Percentiles rank a stretch among this genome's conserved stretches.
phyloP scores from a whole-genome alignment of 2,329 filamentous ascomycete species.

The Tolypocladium album region DNA sequence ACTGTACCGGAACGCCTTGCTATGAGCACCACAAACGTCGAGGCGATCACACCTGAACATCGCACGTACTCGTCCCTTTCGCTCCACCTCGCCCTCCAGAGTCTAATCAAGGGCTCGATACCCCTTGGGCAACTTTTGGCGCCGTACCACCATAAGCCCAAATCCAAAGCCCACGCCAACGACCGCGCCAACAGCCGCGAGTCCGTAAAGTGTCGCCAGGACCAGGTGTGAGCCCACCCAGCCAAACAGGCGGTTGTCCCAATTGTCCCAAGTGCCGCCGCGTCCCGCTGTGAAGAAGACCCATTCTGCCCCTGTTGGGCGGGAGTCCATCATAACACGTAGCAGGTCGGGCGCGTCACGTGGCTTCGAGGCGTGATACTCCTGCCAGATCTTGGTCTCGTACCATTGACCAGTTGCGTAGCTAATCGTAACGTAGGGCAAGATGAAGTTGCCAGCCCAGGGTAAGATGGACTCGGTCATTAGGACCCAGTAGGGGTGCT shows the following conservation, averaged over 20 bases:
- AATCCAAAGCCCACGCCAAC: neutral
- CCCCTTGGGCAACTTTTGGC: neutral
- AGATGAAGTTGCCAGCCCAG: neutral
- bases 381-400: conserved; percentile 3
- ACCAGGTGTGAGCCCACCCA: conserved; percentile 2
- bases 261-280: conserved; percentile 4
- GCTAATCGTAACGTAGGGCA: conserved; percentile 3
- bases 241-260: conserved; percentile 2
- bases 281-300: conserved; percentile 3
- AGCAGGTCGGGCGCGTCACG: neutral
- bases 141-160: neutral
- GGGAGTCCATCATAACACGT: conserved; percentile 6
- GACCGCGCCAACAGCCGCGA: neutral
- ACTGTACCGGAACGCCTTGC: neutral
- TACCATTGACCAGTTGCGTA: conserved; percentile 4
- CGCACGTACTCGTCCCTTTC: neutral
- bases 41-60: neutral
- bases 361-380: conserved; percentile 2
- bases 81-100: neutral
- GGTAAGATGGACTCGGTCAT: conserved; percentile 1
- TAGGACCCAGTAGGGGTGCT: conserved; percentile 5
- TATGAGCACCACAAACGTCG: neutral
- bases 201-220: neutral
- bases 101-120: neutral
- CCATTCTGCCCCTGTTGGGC: conserved; percentile 3